Evolutionary conservation across 2,329 filamentous ascomycete species (phyloP).

Genomic region (Talaromyces sp.): DNA sequence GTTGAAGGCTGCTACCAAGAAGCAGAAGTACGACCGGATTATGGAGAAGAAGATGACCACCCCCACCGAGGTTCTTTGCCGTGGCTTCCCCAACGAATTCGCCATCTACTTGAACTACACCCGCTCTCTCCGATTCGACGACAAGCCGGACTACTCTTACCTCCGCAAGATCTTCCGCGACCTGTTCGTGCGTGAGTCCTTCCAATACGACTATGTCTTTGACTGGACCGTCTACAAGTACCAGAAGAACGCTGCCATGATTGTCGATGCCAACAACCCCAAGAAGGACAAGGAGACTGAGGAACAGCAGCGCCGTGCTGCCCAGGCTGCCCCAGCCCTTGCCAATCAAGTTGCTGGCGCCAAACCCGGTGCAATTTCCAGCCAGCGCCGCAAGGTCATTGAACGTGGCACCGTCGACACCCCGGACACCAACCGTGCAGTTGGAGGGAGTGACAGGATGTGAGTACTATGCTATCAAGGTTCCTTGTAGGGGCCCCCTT

Average conservation of each 20-base stretch:
- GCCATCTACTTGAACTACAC: slow-evolving; percentile 99
- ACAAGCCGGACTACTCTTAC: slow-evolving; percentile 99
- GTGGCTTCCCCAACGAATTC: slow-evolving; percentile 98
- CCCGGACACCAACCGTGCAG: slow-evolving; percentile 67
- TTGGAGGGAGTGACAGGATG: slow-evolving; percentile 86
- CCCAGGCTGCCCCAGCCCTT: slow-evolving; percentile 54
- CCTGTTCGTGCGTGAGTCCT: slow-evolving; percentile 95
- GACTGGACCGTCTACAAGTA: slow-evolving; percentile 99
- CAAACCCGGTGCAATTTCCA: slow-evolving; percentile 69
- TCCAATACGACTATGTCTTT: slow-evolving; percentile 99
- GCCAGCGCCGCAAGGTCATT: slow-evolving; percentile 77
- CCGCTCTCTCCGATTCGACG: slow-evolving; percentile 94
- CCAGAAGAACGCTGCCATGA: slow-evolving; percentile 97
- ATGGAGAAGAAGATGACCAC: slow-evolving; percentile 99
- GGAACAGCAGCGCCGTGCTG: slow-evolving; percentile 57
- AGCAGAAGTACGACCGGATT: slow-evolving; percentile 99
- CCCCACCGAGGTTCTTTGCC: slow-evolving; percentile 91
- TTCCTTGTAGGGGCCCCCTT: slow-evolving; percentile 77
- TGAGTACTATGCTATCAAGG: slow-evolving; percentile 71
- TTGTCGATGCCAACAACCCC: slow-evolving; percentile 71
- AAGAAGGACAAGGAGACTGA: slow-evolving; percentile 69
- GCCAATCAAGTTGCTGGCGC: slow-evolving; percentile 55
- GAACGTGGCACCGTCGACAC: slow-evolving; percentile 63
- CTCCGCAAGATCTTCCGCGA: slow-evolving; percentile 99
- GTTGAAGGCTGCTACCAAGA: slow-evolving; percentile 96